phyloP scores from a whole-genome alignment of 2,329 filamentous ascomycete genomes.

The Pseudonectria foliicola region DNA sequence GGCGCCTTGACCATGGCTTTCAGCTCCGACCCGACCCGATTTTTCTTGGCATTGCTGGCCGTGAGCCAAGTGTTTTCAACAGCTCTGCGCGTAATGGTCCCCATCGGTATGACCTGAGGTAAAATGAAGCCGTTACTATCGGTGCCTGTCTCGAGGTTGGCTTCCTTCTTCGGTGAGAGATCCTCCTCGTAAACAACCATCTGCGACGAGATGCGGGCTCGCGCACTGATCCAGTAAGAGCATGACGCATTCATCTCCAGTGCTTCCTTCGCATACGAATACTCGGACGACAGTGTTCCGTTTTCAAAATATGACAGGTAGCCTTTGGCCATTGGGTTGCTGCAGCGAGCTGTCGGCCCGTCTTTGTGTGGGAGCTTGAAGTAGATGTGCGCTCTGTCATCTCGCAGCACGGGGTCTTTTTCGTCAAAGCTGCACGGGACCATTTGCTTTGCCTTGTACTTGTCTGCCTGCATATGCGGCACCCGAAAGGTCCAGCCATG shows the following conservation, averaged over 20 bases:
- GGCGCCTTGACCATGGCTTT: constrained; percentile 96
- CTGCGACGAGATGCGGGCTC: constrained; percentile 89
- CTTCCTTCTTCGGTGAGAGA: constrained; percentile 14
- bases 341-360: constrained; percentile 76
- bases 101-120: constrained; percentile 96
- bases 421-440: constrained; percentile 75
- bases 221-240: constrained; percentile 97
- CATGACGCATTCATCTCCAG: constrained; percentile 98
- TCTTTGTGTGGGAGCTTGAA: constrained; percentile 97
- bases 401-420: constrained; percentile 53
- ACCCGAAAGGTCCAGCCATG: constrained; percentile 92
- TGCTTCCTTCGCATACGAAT: constrained; percentile 83
- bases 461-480: constrained; percentile 48
- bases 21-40: constrained; percentile 90
- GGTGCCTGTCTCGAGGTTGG: constrained; percentile 5
- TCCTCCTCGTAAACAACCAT: constrained; percentile 85
- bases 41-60: constrained; percentile 92
- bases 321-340: constrained; percentile 81
- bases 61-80: constrained; percentile 99
- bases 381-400: constrained; percentile 62
- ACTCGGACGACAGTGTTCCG: constrained; percentile 80
- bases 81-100: constrained; percentile 86
- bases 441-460: constrained; percentile 67
- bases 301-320: constrained; percentile 90
- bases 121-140: constrained; percentile 66